These are phyloP conservation scores for Fusarium proliferatum DNA, from an alignment of 2,329 filamentous ascomycete species.

Conservation along the genomic window DNA sequence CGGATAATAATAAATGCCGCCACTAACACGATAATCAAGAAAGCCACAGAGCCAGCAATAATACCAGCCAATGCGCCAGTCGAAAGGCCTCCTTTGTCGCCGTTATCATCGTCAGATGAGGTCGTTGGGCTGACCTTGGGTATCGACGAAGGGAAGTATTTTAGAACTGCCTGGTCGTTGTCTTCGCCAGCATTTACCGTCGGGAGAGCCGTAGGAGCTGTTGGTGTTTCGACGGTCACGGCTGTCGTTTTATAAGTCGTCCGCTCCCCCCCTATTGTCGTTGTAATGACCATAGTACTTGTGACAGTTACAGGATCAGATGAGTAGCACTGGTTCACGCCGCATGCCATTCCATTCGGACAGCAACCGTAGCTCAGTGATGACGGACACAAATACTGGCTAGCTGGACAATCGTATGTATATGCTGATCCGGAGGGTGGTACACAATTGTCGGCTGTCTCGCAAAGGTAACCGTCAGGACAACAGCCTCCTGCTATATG, in stretches of 20 bases:
- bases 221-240: slow-evolving; percentile 55
- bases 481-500: slow-evolving; percentile 56
- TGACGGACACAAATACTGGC: slow-evolving; percentile 61
- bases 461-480: slow-evolving; percentile 59
- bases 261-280: slow-evolving; percentile 54
- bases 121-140: slow-evolving; percentile 52
- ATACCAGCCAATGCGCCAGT: slow-evolving; percentile 62
- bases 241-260: slow-evolving; percentile 55
- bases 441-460: slow-evolving; percentile 53
- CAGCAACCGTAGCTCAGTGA: slow-evolving; percentile 66
- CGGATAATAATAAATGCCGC: slow-evolving; percentile 62
- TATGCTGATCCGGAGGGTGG: slow-evolving; percentile 56
- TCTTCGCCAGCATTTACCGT: slow-evolving; percentile 39
- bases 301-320: slow-evolving; percentile 59
- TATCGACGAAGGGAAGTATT: slow-evolving; percentile 58
- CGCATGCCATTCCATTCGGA: slow-evolving; percentile 61
- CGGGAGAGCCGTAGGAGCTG: slow-evolving; percentile 47
- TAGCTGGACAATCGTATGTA: slow-evolving; percentile 56
- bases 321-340: slow-evolving; percentile 59
- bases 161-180: slow-evolving; percentile 51
- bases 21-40: slow-evolving; percentile 61
- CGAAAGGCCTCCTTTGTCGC: slow-evolving; percentile 51
- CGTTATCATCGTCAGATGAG: slow-evolving; percentile 36
- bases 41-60: slow-evolving; percentile 60
- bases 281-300: slow-evolving; percentile 57